These are phyloP conservation scores for Pleurozium schreberi DNA, from an alignment of 225 moss, liverwort and hornwort genomes.

Conservation along the genomic window DNA sequence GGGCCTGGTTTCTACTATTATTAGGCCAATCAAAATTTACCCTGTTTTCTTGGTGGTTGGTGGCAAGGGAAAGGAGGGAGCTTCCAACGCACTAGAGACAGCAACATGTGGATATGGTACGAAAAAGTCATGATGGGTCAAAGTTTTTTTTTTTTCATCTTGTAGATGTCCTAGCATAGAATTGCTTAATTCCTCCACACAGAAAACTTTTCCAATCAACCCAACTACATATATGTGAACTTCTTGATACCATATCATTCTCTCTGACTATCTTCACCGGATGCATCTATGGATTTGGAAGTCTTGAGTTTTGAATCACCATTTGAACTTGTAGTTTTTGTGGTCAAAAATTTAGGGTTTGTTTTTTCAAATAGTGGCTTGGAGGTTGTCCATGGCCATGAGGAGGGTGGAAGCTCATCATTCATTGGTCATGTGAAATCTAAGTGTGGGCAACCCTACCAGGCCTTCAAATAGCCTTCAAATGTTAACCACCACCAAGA, in stretches of 20 bases:
- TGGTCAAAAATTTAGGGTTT: no score
- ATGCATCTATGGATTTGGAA: not conserved
- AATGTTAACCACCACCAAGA: no score
- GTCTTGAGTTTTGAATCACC: not conserved
- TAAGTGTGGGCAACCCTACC: no score
- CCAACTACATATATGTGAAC: not conserved
- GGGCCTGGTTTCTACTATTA: not conserved
- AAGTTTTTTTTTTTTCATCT: not conserved
- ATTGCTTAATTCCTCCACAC: not conserved
- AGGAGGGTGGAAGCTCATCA: no score
- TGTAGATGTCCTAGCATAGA: not conserved
- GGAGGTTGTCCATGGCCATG: no score
- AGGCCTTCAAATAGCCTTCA: no score
- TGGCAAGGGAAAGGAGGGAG: not conserved
- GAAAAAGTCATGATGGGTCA: not conserved
- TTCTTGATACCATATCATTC: not conserved
- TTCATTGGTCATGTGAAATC: no score
- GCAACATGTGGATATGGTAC: rapidly evolving
- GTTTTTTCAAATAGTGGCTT: no score
- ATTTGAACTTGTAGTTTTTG: no score
- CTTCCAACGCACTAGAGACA: rapidly evolving
- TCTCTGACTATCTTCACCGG: not conserved
- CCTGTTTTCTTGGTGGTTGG: no score
- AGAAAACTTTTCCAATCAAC: not conserved
- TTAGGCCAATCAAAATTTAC: rapidly evolving